phyloP scores from a whole-genome alignment of 2,329 filamentous ascomycete genomes.

The Monosporascus ibericus region DNA sequence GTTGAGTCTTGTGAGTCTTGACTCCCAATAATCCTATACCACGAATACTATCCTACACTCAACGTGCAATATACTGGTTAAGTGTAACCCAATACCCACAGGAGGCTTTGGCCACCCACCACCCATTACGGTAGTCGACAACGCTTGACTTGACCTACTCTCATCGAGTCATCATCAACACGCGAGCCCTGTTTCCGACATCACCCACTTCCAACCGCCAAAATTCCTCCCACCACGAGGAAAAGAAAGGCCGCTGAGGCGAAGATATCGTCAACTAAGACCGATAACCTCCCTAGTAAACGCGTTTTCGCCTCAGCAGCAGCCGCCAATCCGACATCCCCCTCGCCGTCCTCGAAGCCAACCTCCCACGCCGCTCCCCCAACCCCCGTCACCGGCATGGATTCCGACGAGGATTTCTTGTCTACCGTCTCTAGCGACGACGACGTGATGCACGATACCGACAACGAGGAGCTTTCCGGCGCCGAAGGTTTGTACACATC shows the following conservation, averaged over 20 bases:
- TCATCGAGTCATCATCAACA: conserved; percentile 10
- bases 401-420: conserved; percentile 93
- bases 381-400: conserved; percentile 66
- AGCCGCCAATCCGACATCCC: conserved; percentile 5
- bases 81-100: neutral
- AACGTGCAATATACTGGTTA: no score
- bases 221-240: conserved; percentile 53
- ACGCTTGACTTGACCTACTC: neutral
- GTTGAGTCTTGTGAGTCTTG: no score
- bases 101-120: neutral
- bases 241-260: conserved; percentile 63
- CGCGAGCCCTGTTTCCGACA: conserved; percentile 15
- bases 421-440: conserved; percentile 75
- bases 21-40: no score
- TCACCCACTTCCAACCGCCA: conserved; percentile 28
- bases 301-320: conserved; percentile 45
- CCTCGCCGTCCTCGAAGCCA: neutral
- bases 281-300: conserved; percentile 42
- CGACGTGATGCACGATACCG: conserved; percentile 69
- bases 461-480: conserved; percentile 57
- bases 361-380: conserved; percentile 46
- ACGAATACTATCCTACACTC: no score
- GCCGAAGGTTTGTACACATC: conserved; percentile 37
- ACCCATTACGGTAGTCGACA: neutral
- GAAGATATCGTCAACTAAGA: conserved; percentile 44